These are phyloP conservation scores for Cyanophora paradoxa DNA, from an alignment of 78 protist species.

Conservation along the genomic window DNA sequence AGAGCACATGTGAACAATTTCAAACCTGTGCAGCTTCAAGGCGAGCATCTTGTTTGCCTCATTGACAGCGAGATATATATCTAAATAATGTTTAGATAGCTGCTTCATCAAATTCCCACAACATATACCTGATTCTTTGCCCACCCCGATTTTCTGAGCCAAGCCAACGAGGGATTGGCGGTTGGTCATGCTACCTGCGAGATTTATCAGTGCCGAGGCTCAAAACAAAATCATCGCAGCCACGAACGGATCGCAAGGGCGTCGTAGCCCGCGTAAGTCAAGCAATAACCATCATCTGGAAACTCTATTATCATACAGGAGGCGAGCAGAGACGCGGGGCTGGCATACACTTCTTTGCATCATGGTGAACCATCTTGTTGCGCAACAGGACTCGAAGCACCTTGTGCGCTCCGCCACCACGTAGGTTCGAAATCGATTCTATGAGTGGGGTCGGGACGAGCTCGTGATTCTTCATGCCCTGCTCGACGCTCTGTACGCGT, in stretches of 20 bases:
- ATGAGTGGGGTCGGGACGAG: slow-evolving; percentile 79
- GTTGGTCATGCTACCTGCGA: no score
- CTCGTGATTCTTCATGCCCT: slow-evolving; percentile 90
- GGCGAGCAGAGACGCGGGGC: not conserved
- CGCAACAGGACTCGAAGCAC: slow-evolving; percentile 49
- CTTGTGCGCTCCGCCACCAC: slow-evolving; percentile 55
- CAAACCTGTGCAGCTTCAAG: slow-evolving; percentile 50
- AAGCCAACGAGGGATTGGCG: no score
- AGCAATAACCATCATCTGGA: slow-evolving; percentile 82
- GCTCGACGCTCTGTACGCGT: slow-evolving; percentile 42
- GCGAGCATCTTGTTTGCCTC: slow-evolving; percentile 51
- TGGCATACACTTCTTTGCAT: no score
- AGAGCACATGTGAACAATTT: no score
- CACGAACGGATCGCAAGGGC: slow-evolving; percentile 84
- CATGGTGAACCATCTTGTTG: slow-evolving; percentile 74
- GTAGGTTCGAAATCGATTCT: slow-evolving; percentile 68
- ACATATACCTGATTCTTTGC: slow-evolving; percentile 97
- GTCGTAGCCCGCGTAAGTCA: slow-evolving; percentile 94
- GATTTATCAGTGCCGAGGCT: no score
- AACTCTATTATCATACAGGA: no score
- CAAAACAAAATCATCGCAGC: no score
- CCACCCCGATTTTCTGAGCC: slow-evolving; percentile 92
- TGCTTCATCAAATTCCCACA: not conserved
- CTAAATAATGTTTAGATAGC: slow-evolving; percentile 29
- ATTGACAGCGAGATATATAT: slow-evolving; percentile 52